Conservation (phyloP, 208 protist genomes). For the Trichomonas gallinae region DNA sequence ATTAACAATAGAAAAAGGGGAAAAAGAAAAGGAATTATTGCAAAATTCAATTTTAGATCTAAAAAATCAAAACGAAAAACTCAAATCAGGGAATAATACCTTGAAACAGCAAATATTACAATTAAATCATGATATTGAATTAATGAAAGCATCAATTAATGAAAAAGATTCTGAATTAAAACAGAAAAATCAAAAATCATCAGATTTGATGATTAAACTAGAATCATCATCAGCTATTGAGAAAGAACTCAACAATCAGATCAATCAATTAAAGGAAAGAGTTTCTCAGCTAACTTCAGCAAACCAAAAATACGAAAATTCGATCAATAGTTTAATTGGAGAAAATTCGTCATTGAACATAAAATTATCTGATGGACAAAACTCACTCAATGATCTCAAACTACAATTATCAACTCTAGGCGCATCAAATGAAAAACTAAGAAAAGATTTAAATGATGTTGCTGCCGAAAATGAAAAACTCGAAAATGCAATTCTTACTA, state of each 20-base stretch:
- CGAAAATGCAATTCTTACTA: too few species aligned
- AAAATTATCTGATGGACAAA: not conserved
- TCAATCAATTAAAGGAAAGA: too few species aligned
- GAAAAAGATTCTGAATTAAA: not conserved
- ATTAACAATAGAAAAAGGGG: not conserved
- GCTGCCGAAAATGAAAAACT: too few species aligned
- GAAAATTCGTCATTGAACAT: not conserved
- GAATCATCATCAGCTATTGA: not conserved
- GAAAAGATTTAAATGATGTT: too few species aligned
- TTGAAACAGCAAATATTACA: not conserved
- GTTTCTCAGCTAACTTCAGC: too few species aligned
- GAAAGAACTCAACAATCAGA: not conserved
- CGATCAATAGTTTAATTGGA: not conserved
- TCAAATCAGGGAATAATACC: not conserved
- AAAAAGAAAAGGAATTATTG: not conserved
- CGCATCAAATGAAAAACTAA: too few species aligned
- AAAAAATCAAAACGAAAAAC: not conserved
- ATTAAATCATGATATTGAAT: not conserved
- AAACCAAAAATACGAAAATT: not conserved
- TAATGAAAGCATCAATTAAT: not conserved
- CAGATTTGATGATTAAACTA: not conserved
- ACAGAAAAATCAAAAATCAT: not conserved
- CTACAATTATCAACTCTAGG: too few species aligned
- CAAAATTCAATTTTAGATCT: not conserved
- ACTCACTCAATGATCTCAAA: not conserved